Base-by-base conservation (phyloP, 257 asterid species). In the Solanum tarapatanum region DNA sequence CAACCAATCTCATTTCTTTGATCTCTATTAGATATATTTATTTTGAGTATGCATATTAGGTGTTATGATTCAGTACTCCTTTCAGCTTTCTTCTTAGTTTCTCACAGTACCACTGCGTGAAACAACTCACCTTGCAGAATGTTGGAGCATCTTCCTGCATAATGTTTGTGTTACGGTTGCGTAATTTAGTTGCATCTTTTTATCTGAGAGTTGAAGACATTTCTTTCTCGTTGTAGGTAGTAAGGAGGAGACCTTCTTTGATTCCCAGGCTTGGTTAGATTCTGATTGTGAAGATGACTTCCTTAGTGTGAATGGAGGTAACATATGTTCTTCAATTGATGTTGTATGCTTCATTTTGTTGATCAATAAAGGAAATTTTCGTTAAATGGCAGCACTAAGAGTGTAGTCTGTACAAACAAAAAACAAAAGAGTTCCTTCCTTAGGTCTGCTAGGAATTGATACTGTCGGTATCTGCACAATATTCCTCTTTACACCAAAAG, bases 251-350 rank as follows among this genome's bases (percentile, higher is more conserved):
- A 84, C 89, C 82, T 95, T 95, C 90, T 96, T 96, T 68, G 98
- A 96, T 84, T 91, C 98, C 66, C 97, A 93, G 69, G 89, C 94
- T 11, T 95, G 98, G 95, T 74, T 93, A 85, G 99, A 96, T 55
- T 96, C 99, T 1, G 99, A 96, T 85, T 90, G 96, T 21, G 99
- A 96, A 17, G 98, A 96, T 75, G 99, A 95, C 88, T 96, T 92
- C 89, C 82, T 48, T 26, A 96, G 99, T 79, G 97, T 95, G 83
- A 93, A 94, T 80, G 98, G 99, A 62, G 98, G 99, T 96, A 93
- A 91, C 96, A 41, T 70, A 37, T 84, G 86, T 43, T 33, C 64
- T 41, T 86, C 21, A 37, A 11, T 58, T 13, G 2, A 37, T 70
- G 58, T 12, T 39, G 33, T 11, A 64, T 28, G 87, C 51, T 84